These are phyloP conservation scores for Chrysanthemum makinoi DNA, from an alignment of 129 eudicot genomes.

Conservation along the genomic window DNA sequence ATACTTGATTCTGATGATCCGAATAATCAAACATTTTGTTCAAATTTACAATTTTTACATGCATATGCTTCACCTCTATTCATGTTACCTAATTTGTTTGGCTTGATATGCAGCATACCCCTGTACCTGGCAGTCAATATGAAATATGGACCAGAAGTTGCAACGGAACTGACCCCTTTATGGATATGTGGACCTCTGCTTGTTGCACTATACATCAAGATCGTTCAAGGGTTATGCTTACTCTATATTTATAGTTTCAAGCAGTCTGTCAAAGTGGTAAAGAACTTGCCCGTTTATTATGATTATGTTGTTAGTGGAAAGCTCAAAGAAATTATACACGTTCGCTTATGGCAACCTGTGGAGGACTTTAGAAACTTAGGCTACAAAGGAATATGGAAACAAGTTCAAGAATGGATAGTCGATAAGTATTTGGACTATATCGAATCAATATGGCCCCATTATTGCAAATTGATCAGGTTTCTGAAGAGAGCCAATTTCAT, in stretches of 20 bases:
- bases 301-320: slow-evolving; percentile 49
- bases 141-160: slow-evolving; percentile 64
- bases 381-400: slow-evolving; percentile 37
- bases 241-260: slow-evolving; percentile 69
- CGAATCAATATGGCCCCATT: slow-evolving; percentile 83
- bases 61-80: background rate
- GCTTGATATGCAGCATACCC: slow-evolving; percentile 63
- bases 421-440: slow-evolving; percentile 68
- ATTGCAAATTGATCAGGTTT: slow-evolving; percentile 72
- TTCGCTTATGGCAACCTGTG: slow-evolving; percentile 48
- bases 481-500: slow-evolving; percentile 70
- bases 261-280: slow-evolving; percentile 49
- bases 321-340: slow-evolving; percentile 42
- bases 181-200: slow-evolving; percentile 77
- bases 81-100: background rate
- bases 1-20: background rate
- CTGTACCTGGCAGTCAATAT: slow-evolving; percentile 62
- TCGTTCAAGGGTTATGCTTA: slow-evolving; percentile 47
- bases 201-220: slow-evolving; percentile 55
- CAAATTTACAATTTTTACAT: background rate
- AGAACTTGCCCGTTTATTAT: slow-evolving; percentile 43
- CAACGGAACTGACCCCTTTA: slow-evolving; percentile 78
- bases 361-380: slow-evolving; percentile 45
- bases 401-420: slow-evolving; percentile 38
- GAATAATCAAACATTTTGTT: background rate